Percentiles rank a stretch among this genome's conserved stretches.
Evolutionary conservation across 257 asterid genomes (phyloP).

Genomic region (Cruciata laevipes): DNA sequence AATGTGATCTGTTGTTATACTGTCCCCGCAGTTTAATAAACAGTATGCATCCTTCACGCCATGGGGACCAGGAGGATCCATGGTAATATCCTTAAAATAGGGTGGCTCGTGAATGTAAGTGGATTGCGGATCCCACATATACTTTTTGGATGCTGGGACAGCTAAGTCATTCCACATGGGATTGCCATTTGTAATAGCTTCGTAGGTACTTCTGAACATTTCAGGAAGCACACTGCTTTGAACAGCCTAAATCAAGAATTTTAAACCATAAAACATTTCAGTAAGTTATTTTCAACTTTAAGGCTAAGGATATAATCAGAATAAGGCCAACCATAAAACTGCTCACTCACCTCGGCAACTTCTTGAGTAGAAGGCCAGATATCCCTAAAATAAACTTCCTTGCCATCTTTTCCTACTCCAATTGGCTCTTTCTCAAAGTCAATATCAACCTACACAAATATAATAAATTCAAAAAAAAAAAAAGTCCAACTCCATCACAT

Average conservation of each 20-base stretch:
- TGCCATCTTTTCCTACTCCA: slow-evolving; percentile 82
- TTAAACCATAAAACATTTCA: no score
- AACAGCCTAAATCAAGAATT: slow-evolving; percentile 48
- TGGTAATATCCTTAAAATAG: slow-evolving; percentile 82
- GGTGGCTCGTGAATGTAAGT: slow-evolving; percentile 98
- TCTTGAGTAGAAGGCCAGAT: slow-evolving; percentile 94
- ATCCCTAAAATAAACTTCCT: slow-evolving; percentile 74
- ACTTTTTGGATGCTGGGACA: slow-evolving; percentile 53
- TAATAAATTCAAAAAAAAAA: background rate
- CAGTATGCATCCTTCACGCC: slow-evolving; percentile 96
- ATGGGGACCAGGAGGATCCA: slow-evolving; percentile 89
- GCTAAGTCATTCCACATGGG: slow-evolving; percentile 86
- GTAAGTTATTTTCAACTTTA: background rate
- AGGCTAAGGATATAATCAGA: slow-evolving; percentile 13
- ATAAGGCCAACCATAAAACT: slow-evolving; percentile 6
- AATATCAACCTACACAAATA: slow-evolving; percentile 62
- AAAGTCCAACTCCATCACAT: background rate
- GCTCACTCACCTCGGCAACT: slow-evolving; percentile 63
- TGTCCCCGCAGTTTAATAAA: slow-evolving; percentile 84
- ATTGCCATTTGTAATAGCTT: slow-evolving; percentile 78
- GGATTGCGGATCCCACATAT: slow-evolving; percentile 80
- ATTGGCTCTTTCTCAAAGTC: slow-evolving; percentile 93
- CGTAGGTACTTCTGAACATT: slow-evolving; percentile 87
- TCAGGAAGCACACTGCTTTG: slow-evolving; percentile 87
- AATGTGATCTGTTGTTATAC: slow-evolving; percentile 92